Percentiles rank a stretch among this genome's conserved stretches.
phyloP scores from a whole-genome alignment of 164 flowering plant genomes.

The Vitis cinerea region DNA sequence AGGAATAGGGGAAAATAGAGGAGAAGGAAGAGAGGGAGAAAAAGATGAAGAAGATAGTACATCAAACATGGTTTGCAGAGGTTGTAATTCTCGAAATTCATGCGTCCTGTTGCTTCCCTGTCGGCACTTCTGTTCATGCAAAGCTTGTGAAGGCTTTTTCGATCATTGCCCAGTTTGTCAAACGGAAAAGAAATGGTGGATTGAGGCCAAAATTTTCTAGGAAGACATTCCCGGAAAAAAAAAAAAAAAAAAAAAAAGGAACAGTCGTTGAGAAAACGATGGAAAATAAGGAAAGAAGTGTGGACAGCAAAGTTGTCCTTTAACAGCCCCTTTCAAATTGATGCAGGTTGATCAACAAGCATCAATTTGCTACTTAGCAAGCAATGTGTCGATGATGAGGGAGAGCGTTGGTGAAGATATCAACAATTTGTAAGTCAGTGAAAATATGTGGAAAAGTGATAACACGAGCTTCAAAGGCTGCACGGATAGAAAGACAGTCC shows the following conservation, averaged over 20 bases:
- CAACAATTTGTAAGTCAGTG: too few relatives aligned
- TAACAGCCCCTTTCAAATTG: too few relatives aligned
- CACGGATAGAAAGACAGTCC: too few relatives aligned
- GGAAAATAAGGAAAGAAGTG: neutral
- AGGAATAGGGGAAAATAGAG: neutral
- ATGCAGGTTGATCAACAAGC: too few relatives aligned
- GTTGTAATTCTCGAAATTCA: conserved; percentile 43
- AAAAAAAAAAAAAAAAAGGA: neutral
- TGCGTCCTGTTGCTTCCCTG: conserved; percentile 71
- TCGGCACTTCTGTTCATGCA: conserved; percentile 71
- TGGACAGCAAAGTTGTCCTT: too few relatives aligned
- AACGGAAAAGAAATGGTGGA: conserved; percentile 41
- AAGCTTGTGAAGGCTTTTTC: conserved; percentile 49
- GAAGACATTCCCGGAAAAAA: conserved; percentile 4
- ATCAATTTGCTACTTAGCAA: too few relatives aligned
- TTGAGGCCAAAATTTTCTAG: conserved; percentile 40
- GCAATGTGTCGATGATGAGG: too few relatives aligned
- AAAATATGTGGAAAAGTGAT: too few relatives aligned
- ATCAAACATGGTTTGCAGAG: conserved; percentile 35
- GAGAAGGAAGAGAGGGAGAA: conserved; percentile 1
- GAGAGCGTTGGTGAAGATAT: too few relatives aligned
- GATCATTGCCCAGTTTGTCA: conserved; percentile 70
- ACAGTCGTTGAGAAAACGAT: neutral
- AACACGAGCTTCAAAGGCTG: too few relatives aligned
- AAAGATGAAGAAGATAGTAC: neutral